These are phyloP conservation scores for Ogataea zsoltii DNA, from an alignment of 805 yeast species.

Conservation along the genomic window DNA sequence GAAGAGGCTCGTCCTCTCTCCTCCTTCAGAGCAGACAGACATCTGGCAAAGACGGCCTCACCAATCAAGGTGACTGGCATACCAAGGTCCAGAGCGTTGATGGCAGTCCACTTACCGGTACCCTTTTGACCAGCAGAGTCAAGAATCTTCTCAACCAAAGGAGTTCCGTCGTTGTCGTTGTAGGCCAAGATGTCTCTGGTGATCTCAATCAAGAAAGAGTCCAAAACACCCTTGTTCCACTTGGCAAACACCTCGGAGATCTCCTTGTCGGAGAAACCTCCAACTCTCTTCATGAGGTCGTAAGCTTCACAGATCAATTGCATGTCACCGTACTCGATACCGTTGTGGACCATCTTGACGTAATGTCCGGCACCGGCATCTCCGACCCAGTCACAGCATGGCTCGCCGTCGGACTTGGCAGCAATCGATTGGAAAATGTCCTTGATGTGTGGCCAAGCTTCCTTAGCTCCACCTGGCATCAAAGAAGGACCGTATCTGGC, in stretches of 20 bases:
- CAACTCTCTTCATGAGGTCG: constrained; percentile 92
- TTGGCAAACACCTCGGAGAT: constrained; percentile 86
- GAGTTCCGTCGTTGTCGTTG: constrained; percentile 88
- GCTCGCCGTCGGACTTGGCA: constrained; percentile 97
- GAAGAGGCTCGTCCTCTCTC: constrained; percentile 89
- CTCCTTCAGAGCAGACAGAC: constrained; percentile 86
- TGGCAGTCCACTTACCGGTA: constrained; percentile 99
- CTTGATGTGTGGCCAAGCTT: constrained; percentile 99
- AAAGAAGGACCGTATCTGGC: constrained; percentile 98
- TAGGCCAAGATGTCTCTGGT: constrained; percentile 91
- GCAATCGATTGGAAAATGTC: constrained; percentile 93
- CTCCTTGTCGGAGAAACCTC: constrained; percentile 87
- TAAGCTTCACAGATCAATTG: constrained; percentile 98
- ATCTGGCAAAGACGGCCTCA: constrained; percentile 97
- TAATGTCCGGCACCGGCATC: constrained; percentile 99
- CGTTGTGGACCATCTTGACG: constrained; percentile 99
- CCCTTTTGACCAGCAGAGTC: constrained; percentile 99
- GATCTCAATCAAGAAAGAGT: constrained; percentile 95
- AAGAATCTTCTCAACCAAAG: constrained; percentile 93
- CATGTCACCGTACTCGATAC: constrained; percentile 99
- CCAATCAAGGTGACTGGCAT: constrained; percentile 98
- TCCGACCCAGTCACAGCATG: constrained; percentile 99
- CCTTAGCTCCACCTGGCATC: constrained; percentile 99
- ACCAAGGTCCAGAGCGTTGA: constrained; percentile 95
- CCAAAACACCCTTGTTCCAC: constrained; percentile 98